phyloP scores from a whole-genome alignment of 2,329 filamentous ascomycete genomes.

The Trichoderma arundinaceum region DNA sequence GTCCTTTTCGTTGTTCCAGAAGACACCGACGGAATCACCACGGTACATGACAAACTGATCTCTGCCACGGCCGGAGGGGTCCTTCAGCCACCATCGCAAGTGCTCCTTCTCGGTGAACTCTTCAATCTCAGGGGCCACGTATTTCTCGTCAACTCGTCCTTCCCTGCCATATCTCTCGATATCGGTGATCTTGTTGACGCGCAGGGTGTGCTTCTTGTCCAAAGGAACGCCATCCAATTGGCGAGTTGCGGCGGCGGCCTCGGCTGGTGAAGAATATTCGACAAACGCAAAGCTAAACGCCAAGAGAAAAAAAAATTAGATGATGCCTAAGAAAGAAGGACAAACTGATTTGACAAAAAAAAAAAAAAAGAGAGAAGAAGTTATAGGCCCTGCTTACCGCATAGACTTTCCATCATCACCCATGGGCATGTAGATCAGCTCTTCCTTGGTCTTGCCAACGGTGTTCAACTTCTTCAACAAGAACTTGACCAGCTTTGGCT shows the following conservation, averaged over 20 bases:
- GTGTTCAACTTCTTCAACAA: constrained; percentile 89
- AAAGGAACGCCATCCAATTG: constrained; percentile 84
- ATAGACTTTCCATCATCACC: constrained; percentile 84
- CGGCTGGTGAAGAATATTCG: constrained; percentile 88
- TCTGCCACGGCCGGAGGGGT: constrained; percentile 76
- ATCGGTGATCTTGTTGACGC: constrained; percentile 97
- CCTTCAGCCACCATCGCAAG: constrained; percentile 88
- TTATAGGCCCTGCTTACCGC: constrained; percentile 62
- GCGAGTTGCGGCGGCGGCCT: constrained; percentile 88
- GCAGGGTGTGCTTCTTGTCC: constrained; percentile 94
- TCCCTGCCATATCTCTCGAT: constrained; percentile 96
- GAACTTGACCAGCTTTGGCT: constrained; percentile 95
- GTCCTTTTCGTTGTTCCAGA: constrained; percentile 98
- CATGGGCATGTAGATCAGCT: constrained; percentile 92
- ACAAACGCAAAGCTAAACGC: constrained; percentile 85
- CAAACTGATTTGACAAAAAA: background rate
- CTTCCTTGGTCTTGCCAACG: constrained; percentile 83
- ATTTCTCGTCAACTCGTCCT: constrained; percentile 90
- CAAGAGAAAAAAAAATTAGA: background rate
- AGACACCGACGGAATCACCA: constrained; percentile 89
- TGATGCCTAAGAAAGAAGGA: background rate
- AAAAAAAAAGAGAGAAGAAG: constrained; percentile 2
- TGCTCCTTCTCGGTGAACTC: constrained; percentile 93
- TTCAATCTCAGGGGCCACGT: constrained; percentile 79
- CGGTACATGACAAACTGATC: constrained; percentile 97